Evolutionary conservation across 2,329 filamentous ascomycete species (phyloP).

Genomic region (Pseudogymnoascus sp.): DNA sequence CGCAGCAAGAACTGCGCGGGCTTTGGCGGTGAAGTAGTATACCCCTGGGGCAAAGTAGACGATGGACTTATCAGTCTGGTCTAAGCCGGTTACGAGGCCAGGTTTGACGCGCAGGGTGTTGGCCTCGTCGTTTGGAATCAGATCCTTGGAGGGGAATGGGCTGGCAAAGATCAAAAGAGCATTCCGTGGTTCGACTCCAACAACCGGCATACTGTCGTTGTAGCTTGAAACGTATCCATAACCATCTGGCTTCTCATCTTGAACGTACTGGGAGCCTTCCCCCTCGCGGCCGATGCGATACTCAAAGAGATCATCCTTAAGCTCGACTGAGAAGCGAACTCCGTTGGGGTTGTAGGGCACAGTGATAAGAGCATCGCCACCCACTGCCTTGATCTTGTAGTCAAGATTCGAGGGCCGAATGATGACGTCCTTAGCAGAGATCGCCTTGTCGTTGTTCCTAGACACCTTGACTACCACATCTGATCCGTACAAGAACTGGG

Average conservation of each 20-base stretch:
- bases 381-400: conserved; percentile 18
- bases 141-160: conserved; percentile 18
- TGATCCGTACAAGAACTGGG: conserved; percentile 25
- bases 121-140: conserved; percentile 16
- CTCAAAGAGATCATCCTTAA: conserved; percentile 25
- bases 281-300: conserved; percentile 20
- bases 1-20: conserved; percentile 16
- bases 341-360: conserved; percentile 24
- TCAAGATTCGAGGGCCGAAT: conserved; percentile 25
- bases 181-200: conserved; percentile 25
- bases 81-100: conserved; percentile 20
- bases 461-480: conserved; percentile 24
- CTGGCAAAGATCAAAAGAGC: conserved; percentile 28
- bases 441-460: conserved; percentile 14
- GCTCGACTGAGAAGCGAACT: conserved; percentile 28
- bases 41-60: conserved; percentile 21
- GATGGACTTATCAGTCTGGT: conserved; percentile 15
- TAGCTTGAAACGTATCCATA: conserved; percentile 8
- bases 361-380: conserved; percentile 20
- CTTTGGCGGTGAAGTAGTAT: conserved; percentile 17
- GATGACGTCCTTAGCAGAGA: conserved; percentile 20
- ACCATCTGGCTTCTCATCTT: conserved; percentile 9
- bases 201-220: conserved; percentile 15
- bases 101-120: conserved; percentile 18
- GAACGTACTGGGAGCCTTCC: conserved; percentile 16